Percentiles rank a stretch among this genome's conserved stretches.
These are phyloP conservation scores for Capronia epimyces DNA, from an alignment of 2,329 filamentous ascomycete species.

Conservation along the genomic window DNA sequence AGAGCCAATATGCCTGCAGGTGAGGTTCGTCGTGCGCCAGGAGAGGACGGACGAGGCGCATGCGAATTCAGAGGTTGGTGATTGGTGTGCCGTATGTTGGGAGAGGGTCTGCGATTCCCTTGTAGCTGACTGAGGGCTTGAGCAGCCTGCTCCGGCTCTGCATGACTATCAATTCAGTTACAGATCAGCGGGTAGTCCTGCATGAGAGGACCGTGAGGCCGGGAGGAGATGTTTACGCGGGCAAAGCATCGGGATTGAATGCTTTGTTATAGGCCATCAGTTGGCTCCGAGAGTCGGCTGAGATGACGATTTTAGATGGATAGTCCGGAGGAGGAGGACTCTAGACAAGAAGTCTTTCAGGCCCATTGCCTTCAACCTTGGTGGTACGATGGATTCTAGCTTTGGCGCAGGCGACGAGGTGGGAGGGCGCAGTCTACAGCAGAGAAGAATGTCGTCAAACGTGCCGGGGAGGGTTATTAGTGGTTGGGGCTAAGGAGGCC, in stretches of 20 bases:
- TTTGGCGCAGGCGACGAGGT: neutral
- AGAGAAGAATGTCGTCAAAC: neutral
- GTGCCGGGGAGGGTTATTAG: neutral
- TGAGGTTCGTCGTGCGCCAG: conserved; percentile 21
- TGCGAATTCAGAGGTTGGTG: conserved; percentile 29
- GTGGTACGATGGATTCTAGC: neutral
- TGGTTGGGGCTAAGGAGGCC: no score
- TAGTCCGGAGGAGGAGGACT: neutral
- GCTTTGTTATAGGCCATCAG: conserved; percentile 88
- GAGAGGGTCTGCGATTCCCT: conserved; percentile 22
- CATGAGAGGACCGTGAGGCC: conserved; percentile 28
- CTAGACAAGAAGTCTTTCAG: neutral
- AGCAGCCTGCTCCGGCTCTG: conserved; percentile 61
- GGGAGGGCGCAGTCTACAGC: neutral
- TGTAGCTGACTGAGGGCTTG: conserved; percentile 38
- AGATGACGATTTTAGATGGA: neutral
- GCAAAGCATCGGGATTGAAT: conserved; percentile 91
- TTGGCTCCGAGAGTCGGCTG: neutral
- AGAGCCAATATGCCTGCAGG: conserved; percentile 25
- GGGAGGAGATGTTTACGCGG: conserved; percentile 55
- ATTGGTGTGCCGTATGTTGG: conserved; percentile 19
- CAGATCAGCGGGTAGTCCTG: conserved; percentile 3
- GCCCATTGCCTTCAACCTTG: neutral
- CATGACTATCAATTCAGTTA: conserved; percentile 53
- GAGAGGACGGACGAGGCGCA: conserved; percentile 16